These are phyloP conservation scores for Metschnikowia rubicola DNA, from an alignment of 805 yeast species.

Conservation along the genomic window DNA sequence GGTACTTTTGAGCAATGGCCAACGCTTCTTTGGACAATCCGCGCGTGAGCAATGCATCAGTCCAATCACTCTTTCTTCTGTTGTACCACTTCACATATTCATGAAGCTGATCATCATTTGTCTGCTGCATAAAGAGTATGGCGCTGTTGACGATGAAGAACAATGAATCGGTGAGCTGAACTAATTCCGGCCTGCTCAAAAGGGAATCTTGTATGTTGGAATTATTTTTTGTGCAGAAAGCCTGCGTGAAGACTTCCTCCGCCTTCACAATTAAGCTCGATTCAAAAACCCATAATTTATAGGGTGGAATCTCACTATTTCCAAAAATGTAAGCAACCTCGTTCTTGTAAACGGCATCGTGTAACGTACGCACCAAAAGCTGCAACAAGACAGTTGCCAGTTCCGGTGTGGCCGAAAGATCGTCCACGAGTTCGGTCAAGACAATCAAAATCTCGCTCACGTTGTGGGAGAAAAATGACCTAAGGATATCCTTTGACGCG, in stretches of 20 bases:
- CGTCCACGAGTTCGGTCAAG: conserved; percentile 27
- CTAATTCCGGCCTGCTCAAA: conserved; percentile 19
- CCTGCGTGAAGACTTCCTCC: conserved; percentile 39
- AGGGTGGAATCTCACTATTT: conserved; percentile 22
- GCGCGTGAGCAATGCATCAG: conserved; percentile 49
- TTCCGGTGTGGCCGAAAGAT: conserved; percentile 16
- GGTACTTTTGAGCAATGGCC: conserved; percentile 59
- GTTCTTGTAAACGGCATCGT: conserved; percentile 32
- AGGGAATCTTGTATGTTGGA: conserved; percentile 11
- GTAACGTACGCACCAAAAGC: conserved; percentile 26
- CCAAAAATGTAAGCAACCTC: conserved; percentile 38
- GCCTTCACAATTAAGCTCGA: conserved; percentile 35
- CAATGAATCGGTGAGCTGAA: conserved; percentile 28
- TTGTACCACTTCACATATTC: conserved; percentile 35
- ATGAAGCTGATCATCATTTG: conserved; percentile 23
- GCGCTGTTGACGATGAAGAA: conserved; percentile 36
- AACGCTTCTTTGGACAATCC: conserved; percentile 54
- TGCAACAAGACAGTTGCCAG: conserved; percentile 18
- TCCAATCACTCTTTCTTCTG: conserved; percentile 48
- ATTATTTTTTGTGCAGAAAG: conserved; percentile 10
- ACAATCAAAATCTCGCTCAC: conserved; percentile 25
- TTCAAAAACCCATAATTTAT: conserved; percentile 48
- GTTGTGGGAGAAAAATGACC: conserved; percentile 27
- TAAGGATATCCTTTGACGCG: conserved; percentile 19
- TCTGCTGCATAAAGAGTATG: conserved; percentile 31